A percentile compares a stretch with the other conserved stretches of the same genome.
These are phyloP conservation scores for Penicillium egyptiacum DNA, from an alignment of 495 filamentous ascomycete species.

Conservation along the genomic window DNA sequence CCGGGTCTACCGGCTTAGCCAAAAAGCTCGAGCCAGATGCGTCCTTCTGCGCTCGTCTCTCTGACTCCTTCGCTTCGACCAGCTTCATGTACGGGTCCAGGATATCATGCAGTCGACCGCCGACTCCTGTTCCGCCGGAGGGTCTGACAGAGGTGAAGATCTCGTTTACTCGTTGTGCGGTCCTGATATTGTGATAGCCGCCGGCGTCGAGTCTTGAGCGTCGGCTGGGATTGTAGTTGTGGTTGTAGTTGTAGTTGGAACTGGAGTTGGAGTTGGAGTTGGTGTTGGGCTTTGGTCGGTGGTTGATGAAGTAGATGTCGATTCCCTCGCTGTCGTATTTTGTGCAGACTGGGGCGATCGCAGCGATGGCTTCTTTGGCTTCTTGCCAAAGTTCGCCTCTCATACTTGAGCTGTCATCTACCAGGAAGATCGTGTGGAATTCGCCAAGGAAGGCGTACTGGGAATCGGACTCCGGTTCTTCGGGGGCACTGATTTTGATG, in stretches of 20 bases:
- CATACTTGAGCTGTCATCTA: constrained; percentile 94
- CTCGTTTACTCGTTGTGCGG: constrained; percentile 51
- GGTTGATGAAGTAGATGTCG: constrained; percentile 92
- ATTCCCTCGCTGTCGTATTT: constrained; percentile 84
- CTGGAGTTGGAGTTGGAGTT: constrained; percentile 19
- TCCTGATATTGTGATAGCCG: constrained; percentile 59
- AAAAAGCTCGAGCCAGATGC: constrained; percentile 2
- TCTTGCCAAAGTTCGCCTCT: constrained; percentile 74
- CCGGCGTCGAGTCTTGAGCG: constrained; percentile 5
- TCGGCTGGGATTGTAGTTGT: neutral
- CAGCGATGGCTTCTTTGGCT: constrained; percentile 65
- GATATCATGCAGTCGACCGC: constrained; percentile 68
- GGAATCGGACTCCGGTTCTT: constrained; percentile 25
- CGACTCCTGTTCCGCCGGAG: constrained; percentile 70
- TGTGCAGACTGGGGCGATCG: constrained; percentile 84
- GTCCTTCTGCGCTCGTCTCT: constrained; percentile 36
- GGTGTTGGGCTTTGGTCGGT: constrained; percentile 29
- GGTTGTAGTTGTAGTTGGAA: neutral
- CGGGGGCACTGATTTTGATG: constrained; percentile 2
- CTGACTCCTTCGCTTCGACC: constrained; percentile 39
- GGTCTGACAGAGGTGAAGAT: constrained; percentile 71
- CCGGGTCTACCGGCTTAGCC: constrained; percentile 5
- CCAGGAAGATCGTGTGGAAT: constrained; percentile 91
- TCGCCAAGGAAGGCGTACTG: constrained; percentile 77
- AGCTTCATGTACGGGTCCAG: constrained; percentile 66